phyloP scores from a whole-genome alignment of 2,329 filamentous ascomycete genomes.

The Cercospora sp. region DNA sequence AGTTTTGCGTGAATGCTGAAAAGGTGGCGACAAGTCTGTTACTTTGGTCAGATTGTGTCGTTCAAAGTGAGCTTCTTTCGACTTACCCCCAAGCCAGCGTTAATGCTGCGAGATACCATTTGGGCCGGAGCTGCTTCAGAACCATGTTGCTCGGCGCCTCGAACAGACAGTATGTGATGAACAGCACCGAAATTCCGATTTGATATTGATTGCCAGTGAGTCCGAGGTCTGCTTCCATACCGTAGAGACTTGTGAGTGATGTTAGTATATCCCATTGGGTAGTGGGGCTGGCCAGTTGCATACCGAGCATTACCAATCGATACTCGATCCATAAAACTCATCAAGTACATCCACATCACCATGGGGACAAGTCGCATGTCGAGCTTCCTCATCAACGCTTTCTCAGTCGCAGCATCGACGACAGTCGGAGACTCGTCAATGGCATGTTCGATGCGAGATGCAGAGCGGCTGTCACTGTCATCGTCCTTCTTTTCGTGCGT shows the following conservation, averaged over 20 bases:
- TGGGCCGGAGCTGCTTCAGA: slow-evolving; percentile 19
- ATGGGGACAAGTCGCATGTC: slow-evolving; percentile 67
- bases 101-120: slow-evolving; percentile 13
- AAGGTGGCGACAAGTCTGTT: slow-evolving; percentile 15
- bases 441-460: not conserved
- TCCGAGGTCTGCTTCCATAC: slow-evolving; percentile 18
- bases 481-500: not conserved
- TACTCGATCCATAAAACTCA: slow-evolving; percentile 65
- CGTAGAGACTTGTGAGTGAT: slow-evolving; percentile 2
- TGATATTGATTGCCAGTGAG: slow-evolving; percentile 19
- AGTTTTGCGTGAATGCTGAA: slow-evolving; percentile 13
- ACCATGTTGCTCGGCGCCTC: slow-evolving; percentile 21
- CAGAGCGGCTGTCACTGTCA: not conserved
- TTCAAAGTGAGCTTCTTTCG: not conserved
- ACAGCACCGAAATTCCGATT: slow-evolving; percentile 24
- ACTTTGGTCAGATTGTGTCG: too few species aligned
- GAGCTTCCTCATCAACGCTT: slow-evolving; percentile 66
- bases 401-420: slow-evolving; percentile 21
- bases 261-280: not conserved
- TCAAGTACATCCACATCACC: slow-evolving; percentile 72
- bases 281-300: too few species aligned
- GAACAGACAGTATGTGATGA: slow-evolving; percentile 26
- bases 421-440: not conserved
- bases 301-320: not conserved
- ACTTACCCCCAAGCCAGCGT: slow-evolving; percentile 15